Percentiles rank a stretch among this genome's conserved stretches.
These are phyloP conservation scores for Leccinum solheimii DNA, from an alignment of 1,284 basidiomycete species.

Conservation along the genomic window DNA sequence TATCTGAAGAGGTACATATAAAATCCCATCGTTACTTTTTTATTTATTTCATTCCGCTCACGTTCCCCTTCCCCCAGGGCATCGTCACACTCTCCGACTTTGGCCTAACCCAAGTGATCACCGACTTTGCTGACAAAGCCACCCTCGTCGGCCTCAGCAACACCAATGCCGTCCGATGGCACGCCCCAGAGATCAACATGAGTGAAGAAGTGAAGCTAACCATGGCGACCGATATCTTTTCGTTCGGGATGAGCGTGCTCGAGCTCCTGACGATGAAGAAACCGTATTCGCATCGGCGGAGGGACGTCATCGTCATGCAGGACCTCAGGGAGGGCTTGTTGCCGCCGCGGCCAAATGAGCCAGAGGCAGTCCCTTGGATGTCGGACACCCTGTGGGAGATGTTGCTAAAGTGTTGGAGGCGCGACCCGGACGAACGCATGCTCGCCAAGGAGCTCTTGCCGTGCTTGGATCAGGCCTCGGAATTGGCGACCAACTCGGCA, in stretches of 20 bases:
- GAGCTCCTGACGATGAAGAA: slow-evolving; percentile 51
- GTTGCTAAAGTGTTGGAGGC: slow-evolving; percentile 47
- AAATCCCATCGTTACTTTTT: no score
- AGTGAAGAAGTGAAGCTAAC: slow-evolving; percentile 41
- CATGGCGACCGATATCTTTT: slow-evolving; percentile 51
- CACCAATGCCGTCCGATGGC: slow-evolving; percentile 51
- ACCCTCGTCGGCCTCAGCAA: slow-evolving; percentile 45
- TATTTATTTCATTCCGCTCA: background rate
- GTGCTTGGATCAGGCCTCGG: slow-evolving; percentile 14
- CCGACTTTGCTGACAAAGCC: slow-evolving; percentile 49
- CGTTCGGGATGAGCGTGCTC: slow-evolving; percentile 57
- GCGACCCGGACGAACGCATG: slow-evolving; percentile 29
- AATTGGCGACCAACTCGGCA: background rate
- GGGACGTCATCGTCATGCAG: slow-evolving; percentile 49
- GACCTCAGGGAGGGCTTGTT: slow-evolving; percentile 39
- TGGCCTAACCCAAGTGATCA: slow-evolving; percentile 59
- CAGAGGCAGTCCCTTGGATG: slow-evolving; percentile 37
- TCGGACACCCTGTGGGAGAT: slow-evolving; percentile 47
- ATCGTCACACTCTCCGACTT: slow-evolving; percentile 59
- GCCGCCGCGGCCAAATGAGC: slow-evolving; percentile 42
- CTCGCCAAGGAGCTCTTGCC: slow-evolving; percentile 14
- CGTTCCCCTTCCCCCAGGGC: slow-evolving; percentile 35
- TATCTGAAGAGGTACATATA: slow-evolving; percentile 36
- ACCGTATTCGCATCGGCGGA: slow-evolving; percentile 48
- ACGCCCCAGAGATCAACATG: slow-evolving; percentile 56